Evolutionary conservation across 2,329 filamentous ascomycete species (phyloP).

Genomic region (Aschersonia sp.): DNA sequence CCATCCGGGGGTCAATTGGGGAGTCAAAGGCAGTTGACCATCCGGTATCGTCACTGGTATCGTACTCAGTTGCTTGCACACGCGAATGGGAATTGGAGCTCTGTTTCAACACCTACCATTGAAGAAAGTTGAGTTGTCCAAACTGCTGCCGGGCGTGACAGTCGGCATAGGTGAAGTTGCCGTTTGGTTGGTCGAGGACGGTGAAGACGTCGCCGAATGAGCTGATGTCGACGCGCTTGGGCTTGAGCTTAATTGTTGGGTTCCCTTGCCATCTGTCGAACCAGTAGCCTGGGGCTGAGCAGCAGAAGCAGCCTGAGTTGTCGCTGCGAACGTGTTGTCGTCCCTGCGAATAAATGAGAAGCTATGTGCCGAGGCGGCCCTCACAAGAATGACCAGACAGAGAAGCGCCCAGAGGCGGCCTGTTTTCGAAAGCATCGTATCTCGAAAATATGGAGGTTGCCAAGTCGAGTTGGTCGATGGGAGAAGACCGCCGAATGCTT

Average conservation of each 20-base stretch:
- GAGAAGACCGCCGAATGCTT: conserved; percentile 6
- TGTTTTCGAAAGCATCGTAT: conserved; percentile 19
- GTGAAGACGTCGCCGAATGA: neutral
- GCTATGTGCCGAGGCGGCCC: conserved; percentile 20
- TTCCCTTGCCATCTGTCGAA: neutral
- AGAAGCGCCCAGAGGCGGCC: conserved; percentile 22
- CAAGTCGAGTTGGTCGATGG: neutral
- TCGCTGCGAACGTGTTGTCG: conserved; percentile 3
- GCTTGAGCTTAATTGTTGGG: neutral
- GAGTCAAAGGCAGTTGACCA: conserved; percentile 53
- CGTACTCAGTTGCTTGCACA: conserved; percentile 1
- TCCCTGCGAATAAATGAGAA: conserved; percentile 20
- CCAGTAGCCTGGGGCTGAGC: neutral
- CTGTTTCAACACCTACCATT: conserved; percentile 15
- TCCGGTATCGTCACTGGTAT: conserved; percentile 27
- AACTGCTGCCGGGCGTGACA: conserved; percentile 4
- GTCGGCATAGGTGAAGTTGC: conserved; percentile 1
- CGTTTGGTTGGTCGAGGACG: neutral
- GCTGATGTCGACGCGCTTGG: neutral
- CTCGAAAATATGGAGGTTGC: conserved; percentile 3
- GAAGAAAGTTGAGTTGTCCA: conserved; percentile 16
- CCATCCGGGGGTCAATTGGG: conserved; percentile 65
- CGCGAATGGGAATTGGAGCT: neutral
- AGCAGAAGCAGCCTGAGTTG: neutral
- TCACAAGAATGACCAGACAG: conserved; percentile 22